Base-by-base conservation (phyloP, 2,329 filamentous ascomycete species). In the Trichoderma sp. region DNA sequence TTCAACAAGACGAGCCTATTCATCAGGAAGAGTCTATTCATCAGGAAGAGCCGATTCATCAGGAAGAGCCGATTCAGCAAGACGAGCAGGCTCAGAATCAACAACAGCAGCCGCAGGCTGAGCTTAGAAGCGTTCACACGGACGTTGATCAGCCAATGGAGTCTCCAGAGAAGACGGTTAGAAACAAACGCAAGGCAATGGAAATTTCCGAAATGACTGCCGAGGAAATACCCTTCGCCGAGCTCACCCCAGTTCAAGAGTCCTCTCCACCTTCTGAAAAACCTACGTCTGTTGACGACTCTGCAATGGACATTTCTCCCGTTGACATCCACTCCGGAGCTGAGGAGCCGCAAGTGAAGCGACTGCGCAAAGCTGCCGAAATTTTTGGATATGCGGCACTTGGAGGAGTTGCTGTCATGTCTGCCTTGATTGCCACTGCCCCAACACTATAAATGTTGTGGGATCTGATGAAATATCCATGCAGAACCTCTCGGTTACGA, bases 381-480 rank as follows among this genome's bases (percentile, higher is more conserved):
- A 78, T 77, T 0, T 73, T 82, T 28, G 80, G 81, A 9, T 80
- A 79, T 47, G 81, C 79, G 12, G 79, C 81, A 6, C 74, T 83
- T 3, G 81, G 81, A 8, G 81, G 81, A 23, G 75, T 81, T 8
- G 80, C 80, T n/a, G 81, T 82, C 50, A 79, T 82, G 78, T 80
- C 81, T 28, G 81, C 80, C 4, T 73, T 83, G 43, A 82, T 83
- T 65, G 81, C 80, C 23, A 82, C 81, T 3, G 81, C 81, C 3
- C 81, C 81, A 3, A 71, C 69, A 2, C 71, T 78, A 20, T 79
- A 53, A 75, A 23, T 5, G 30, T 69, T 47, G 15, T 9, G 5
- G 12, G 4, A 13, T 36, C 26, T 39, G n/a, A 7, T n/a, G 36
- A 17, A 20, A 32, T 28, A 4, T 55, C 32, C 13, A 20, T 32